A percentile compares a stretch with the other conserved stretches of the same genome.
Evolutionary conservation across 129 eudicot species (phyloP).

Genomic region (Gnaphalium uliginosum): DNA sequence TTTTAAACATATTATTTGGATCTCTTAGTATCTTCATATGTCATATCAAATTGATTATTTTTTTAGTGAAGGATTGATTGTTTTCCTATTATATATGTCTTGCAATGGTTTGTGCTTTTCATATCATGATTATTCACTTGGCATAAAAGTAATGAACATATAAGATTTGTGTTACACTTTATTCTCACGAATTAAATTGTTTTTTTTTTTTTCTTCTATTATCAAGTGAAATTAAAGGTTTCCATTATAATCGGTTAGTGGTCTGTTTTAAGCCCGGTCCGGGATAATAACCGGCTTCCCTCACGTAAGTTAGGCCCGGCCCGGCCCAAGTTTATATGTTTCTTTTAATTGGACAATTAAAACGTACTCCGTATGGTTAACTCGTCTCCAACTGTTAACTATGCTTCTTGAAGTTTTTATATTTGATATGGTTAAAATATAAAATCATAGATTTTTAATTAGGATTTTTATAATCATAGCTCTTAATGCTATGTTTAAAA

Average conservation of each 20-base stretch:
- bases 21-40: constrained; percentile 19
- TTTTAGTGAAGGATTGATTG: constrained; percentile 8
- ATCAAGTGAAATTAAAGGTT: no score
- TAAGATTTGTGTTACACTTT: no score
- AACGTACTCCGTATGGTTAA: no score
- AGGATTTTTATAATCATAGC: no score
- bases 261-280: no score
- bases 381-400: no score
- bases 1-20: constrained; percentile 7
- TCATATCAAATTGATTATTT: constrained; percentile 19
- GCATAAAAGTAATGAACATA: no score
- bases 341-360: neutral
- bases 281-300: neutral
- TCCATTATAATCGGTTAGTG: neutral
- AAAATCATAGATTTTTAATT: no score
- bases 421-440: no score
- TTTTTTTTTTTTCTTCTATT: neutral
- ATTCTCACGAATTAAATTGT: neutral
- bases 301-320: neutral
- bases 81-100: neutral
- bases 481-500: no score
- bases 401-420: no score
- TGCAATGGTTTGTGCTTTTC: neutral
- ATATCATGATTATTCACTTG: neutral
- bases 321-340: constrained; percentile 4